Percentiles rank a stretch among this genome's conserved stretches.
Conservation (phyloP, 169 alveolate species). For the Babesia bovis region DNA sequence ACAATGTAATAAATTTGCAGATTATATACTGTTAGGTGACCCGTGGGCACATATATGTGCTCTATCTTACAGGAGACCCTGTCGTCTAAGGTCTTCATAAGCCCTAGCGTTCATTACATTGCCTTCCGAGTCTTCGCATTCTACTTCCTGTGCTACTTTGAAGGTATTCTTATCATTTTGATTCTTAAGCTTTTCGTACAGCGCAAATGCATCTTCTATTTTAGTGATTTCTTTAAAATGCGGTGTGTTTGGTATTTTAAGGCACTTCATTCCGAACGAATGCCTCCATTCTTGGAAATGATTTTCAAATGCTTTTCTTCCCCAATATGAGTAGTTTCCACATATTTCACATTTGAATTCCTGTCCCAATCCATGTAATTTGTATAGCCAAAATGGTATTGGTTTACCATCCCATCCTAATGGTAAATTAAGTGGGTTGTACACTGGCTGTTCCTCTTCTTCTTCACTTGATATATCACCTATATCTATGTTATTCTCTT, state of each 20-base stretch:
- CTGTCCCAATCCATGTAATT: conserved; percentile 97
- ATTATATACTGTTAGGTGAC: no score
- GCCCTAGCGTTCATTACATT: conserved; percentile 91
- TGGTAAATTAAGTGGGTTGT: conserved; percentile 97
- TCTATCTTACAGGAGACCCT: conserved; percentile 84
- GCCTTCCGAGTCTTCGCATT: conserved; percentile 97
- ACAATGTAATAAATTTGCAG: no score
- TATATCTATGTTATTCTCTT: conserved; percentile 29
- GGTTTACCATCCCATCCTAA: conserved; percentile 99
- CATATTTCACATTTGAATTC: conserved; percentile 98
- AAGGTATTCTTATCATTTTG: conserved; percentile 88
- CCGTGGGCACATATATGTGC: neutral
- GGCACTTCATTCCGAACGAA: conserved; percentile 98
- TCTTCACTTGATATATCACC: conserved; percentile 72
- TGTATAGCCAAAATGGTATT: conserved; percentile 99
- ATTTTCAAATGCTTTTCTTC: conserved; percentile 97
- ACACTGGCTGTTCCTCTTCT: conserved; percentile 89
- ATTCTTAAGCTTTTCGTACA: conserved; percentile 90
- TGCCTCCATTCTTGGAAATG: conserved; percentile 99
- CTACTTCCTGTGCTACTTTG: conserved; percentile 91
- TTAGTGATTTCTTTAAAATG: conserved; percentile 91
- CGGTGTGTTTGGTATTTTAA: conserved; percentile 98
- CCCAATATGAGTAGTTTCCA: conserved; percentile 99
- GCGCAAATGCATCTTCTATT: conserved; percentile 83
- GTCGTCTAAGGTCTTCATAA: conserved; percentile 88